These are phyloP conservation scores for Plenodomus tracheiphilus DNA, from an alignment of 2,329 filamentous ascomycete genomes.

Conservation along the genomic window DNA sequence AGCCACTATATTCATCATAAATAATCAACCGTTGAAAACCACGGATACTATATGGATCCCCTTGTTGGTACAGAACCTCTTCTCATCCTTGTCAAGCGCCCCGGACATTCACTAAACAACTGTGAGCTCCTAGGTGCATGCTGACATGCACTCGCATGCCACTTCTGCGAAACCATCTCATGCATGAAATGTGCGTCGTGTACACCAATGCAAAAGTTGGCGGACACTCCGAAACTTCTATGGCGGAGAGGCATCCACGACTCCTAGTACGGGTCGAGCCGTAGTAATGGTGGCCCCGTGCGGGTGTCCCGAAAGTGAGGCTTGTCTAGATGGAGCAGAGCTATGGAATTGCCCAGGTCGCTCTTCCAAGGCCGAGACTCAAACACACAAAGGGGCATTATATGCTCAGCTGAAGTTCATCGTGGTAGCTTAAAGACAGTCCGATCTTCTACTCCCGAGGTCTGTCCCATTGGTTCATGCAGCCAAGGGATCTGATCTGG, in stretches of 20 bases:
- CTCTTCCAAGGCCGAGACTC: background rate
- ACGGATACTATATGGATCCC: background rate
- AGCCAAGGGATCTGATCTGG: conserved; percentile 1
- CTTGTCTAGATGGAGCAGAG: background rate
- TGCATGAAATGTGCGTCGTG: background rate
- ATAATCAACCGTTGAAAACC: background rate
- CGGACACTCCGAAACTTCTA: background rate
- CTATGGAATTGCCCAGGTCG: background rate
- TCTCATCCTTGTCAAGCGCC: background rate
- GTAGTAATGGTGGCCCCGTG: background rate
- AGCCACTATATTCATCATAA: background rate
- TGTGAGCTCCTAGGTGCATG: background rate
- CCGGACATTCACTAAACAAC: background rate
- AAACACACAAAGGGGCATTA: background rate
- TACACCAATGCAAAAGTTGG: background rate
- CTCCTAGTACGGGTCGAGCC: background rate
- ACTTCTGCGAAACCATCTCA: background rate
- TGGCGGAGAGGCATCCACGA: background rate
- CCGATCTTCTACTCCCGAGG: background rate
- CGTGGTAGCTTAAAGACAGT: conserved; percentile 1
- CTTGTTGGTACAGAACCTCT: background rate
- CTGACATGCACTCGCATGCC: background rate
- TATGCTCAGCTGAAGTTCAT: conserved; percentile 1
- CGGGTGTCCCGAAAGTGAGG: background rate
- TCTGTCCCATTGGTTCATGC: background rate